Base-by-base conservation (phyloP, 164 flowering plant genomes). In the Nymphaea thermarum region DNA sequence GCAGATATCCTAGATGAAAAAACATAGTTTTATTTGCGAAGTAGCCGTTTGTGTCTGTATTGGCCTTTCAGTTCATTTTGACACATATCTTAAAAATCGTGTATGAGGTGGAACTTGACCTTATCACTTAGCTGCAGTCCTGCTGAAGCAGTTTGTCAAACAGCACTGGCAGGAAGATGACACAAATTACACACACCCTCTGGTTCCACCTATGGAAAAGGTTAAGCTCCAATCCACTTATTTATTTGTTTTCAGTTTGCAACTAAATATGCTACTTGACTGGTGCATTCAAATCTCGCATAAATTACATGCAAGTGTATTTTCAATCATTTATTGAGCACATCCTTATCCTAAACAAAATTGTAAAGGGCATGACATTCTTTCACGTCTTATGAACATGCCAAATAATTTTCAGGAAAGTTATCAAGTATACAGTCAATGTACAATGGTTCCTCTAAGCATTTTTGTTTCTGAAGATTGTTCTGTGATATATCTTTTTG, bases 141-240 rank as follows among this genome's bases (percentile, higher is more conserved):
- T 94, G 66, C 76, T 94, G 17, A 94, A 90, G 83, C 99, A 94
- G 74, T 90, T 83, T 64, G 80, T 90, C 60, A 91, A 86, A 77
- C 88, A 90, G 71, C 99, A 91, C 67, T 94, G 99, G 97, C 81
- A 85, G 72, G 97, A 91, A 80, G 91, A 80, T 57, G 98, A 87
- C 41, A 90, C 90, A 15, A 75, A 66, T 61, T 91, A 88, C 68
- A 91, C 88, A 74, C 89, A 79, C 73, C 96, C 99, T 64, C 78
- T 79, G 66, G 92, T 88, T 73, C 79, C 90, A 42, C 71, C 53
- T 61, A 88, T 84, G 36, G 96, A 94, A 72, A 94, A 91, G 97
- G 99, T 91, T 61, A 61, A 15, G 41, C 63, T 2, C n/a, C 10
- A 6, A 57, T 14, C 64, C 43, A 25, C 8, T 42, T 67, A 62